These are phyloP conservation scores for Colletotrichum magnum DNA, from an alignment of 2,329 filamentous ascomycete species.

Conservation along the genomic window DNA sequence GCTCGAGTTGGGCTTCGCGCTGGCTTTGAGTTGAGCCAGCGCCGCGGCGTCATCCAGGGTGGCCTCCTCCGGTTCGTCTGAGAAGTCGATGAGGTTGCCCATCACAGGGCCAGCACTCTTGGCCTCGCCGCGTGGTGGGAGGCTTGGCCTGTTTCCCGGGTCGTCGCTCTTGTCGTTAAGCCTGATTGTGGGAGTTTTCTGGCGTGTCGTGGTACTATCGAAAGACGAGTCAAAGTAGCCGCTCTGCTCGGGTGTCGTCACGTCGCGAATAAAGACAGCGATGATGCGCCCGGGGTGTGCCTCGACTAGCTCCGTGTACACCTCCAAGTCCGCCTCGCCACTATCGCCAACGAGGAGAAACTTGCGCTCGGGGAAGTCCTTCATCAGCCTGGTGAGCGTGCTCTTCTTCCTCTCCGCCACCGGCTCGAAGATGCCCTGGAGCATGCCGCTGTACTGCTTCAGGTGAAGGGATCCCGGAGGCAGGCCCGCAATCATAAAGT, in stretches of 20 bases:
- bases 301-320: constrained; percentile 93
- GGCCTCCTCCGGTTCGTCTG: constrained; percentile 63
- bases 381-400: constrained; percentile 86
- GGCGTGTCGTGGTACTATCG: constrained; percentile 45
- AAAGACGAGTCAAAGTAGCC: constrained; percentile 82
- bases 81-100: constrained; percentile 74
- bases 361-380: constrained; percentile 89
- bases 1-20: constrained; percentile 37
- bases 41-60: constrained; percentile 52
- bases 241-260: constrained; percentile 82
- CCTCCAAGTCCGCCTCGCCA: constrained; percentile 95
- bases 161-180: constrained; percentile 42
- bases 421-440: constrained; percentile 98
- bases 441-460: constrained; percentile 96
- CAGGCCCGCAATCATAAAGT: constrained; percentile 84
- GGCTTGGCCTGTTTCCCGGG: constrained; percentile 45
- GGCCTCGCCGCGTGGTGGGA: constrained; percentile 49
- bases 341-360: constrained; percentile 96
- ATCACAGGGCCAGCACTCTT: constrained; percentile 58
- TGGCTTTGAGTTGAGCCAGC: constrained; percentile 47
- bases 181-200: constrained; percentile 45
- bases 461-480: constrained; percentile 93
- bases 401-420: constrained; percentile 95
- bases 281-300: constrained; percentile 86
- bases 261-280: constrained; percentile 94